Evolutionary conservation across 2,329 filamentous ascomycete genomes (phyloP).

Genomic region (Niveomyces coronatus): DNA sequence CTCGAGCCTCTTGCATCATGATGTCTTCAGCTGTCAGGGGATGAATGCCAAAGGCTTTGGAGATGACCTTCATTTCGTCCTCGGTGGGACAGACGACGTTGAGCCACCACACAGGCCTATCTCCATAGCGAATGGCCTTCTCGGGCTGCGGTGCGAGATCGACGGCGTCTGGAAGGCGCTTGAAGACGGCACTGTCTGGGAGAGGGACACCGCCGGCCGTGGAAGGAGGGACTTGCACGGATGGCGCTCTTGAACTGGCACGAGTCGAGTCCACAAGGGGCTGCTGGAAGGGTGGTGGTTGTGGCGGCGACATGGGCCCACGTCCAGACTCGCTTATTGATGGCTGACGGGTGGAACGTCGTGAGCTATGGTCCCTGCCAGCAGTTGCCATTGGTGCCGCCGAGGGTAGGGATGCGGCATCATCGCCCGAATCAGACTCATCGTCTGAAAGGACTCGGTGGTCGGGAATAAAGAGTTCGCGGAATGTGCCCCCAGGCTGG

Average conservation of each 20-base stretch:
- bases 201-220: neutral
- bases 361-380: slow-evolving; percentile 28
- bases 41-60: slow-evolving; percentile 91
- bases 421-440: slow-evolving; percentile 52
- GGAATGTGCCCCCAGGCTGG: slow-evolving; percentile 74
- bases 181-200: slow-evolving; percentile 15
- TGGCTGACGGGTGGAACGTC: slow-evolving; percentile 34
- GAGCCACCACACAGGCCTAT: slow-evolving; percentile 92
- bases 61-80: slow-evolving; percentile 86
- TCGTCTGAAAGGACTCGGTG: slow-evolving; percentile 66
- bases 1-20: slow-evolving; percentile 90
- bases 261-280: slow-evolving; percentile 20
- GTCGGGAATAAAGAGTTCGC: slow-evolving; percentile 83
- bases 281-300: neutral
- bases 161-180: slow-evolving; percentile 22
- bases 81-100: slow-evolving; percentile 88
- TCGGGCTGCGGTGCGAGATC: slow-evolving; percentile 16
- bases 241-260: slow-evolving; percentile 23
- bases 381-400: slow-evolving; percentile 16
- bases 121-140: slow-evolving; percentile 54
- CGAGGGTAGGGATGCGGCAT: slow-evolving; percentile 17
- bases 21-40: slow-evolving; percentile 94
- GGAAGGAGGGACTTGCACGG: slow-evolving; percentile 38
- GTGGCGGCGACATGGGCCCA: slow-evolving; percentile 19
- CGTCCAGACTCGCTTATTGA: slow-evolving; percentile 27